Evolutionary conservation across 495 filamentous ascomycete species (phyloP).

Genomic region (Neurospora pannonica): DNA sequence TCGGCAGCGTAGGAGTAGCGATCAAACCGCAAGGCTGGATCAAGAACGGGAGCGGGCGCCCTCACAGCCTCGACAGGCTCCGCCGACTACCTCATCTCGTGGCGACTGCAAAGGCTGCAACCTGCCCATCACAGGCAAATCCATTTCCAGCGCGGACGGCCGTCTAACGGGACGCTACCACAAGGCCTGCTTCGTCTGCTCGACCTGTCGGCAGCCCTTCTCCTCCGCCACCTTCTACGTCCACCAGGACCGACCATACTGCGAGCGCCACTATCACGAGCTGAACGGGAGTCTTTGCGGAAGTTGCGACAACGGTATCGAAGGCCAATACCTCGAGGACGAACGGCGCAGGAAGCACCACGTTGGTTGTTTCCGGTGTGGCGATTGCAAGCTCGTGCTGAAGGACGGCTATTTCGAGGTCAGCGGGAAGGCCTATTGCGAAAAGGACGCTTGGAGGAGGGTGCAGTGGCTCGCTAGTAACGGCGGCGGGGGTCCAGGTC

Average conservation of each 20-base stretch:
- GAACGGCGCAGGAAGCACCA: constrained; percentile 73
- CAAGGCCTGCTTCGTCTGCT: constrained; percentile 87
- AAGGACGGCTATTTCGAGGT: constrained; percentile 57
- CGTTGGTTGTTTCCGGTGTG: constrained; percentile 74
- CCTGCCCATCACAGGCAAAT: constrained; percentile 75
- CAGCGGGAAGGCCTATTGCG: constrained; percentile 57
- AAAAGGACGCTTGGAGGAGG: constrained; percentile 68
- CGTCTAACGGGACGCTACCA: constrained; percentile 91
- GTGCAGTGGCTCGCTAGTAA: constrained; percentile 13
- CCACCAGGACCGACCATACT: constrained; percentile 75
- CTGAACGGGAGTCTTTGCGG: constrained; percentile 79
- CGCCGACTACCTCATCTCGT: constrained; percentile 30
- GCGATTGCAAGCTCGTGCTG: constrained; percentile 48
- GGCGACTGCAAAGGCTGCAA: constrained; percentile 79
- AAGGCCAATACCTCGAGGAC: constrained; percentile 91
- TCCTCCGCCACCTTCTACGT: constrained; percentile 90
- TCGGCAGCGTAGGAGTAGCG: background rate
- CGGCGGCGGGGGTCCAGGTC: background rate
- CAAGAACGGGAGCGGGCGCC: background rate
- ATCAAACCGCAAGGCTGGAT: background rate
- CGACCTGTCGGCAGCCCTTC: constrained; percentile 73
- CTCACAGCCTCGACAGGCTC: constrained; percentile 12
- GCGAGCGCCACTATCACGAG: constrained; percentile 86
- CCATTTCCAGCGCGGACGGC: constrained; percentile 86
- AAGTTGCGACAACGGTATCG: constrained; percentile 74